Conservation (phyloP, 169 alveolate species). For the Plasmodium coatneyi region DNA sequence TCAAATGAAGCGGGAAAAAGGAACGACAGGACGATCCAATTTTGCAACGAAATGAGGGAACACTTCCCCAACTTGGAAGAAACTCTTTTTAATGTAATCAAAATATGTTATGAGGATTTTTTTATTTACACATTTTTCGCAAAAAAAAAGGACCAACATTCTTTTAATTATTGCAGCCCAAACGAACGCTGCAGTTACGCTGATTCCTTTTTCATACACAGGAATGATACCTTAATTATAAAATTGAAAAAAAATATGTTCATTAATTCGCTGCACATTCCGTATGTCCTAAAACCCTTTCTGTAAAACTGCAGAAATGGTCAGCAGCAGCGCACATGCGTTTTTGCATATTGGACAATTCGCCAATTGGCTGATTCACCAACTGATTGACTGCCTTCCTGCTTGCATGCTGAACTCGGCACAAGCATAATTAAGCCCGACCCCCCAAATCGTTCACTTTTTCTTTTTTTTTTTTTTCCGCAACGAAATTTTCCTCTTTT, state of each 20-base stretch:
- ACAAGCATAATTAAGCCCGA: neutral
- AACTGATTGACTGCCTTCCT: neutral
- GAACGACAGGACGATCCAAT: neutral
- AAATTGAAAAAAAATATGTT: slow-evolving; percentile 42
- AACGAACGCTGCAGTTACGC: neutral
- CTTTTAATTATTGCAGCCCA: neutral
- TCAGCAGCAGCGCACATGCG: neutral
- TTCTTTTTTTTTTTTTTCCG: neutral
- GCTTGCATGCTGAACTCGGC: neutral
- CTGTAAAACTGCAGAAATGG: neutral
- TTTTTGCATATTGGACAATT: neutral
- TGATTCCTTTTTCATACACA: neutral
- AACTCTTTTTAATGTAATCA: slow-evolving; percentile 37
- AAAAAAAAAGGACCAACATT: slow-evolving; percentile 10
- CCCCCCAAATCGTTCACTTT: neutral
- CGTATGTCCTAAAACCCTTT: slow-evolving; percentile 7
- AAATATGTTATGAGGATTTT: slow-evolving; percentile 42
- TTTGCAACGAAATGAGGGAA: slow-evolving; percentile 10
- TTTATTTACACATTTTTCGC: slow-evolving; percentile 28
- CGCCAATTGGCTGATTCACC: neutral
- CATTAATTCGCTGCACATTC: slow-evolving; percentile 45
- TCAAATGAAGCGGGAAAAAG: neutral
- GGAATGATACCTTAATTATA: slow-evolving; percentile 21
- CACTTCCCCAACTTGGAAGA: slow-evolving; percentile 37
- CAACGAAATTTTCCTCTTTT: neutral